Evolutionary conservation across 305 asterid genomes (phyloP).

Genomic region (Lippia alba): DNA sequence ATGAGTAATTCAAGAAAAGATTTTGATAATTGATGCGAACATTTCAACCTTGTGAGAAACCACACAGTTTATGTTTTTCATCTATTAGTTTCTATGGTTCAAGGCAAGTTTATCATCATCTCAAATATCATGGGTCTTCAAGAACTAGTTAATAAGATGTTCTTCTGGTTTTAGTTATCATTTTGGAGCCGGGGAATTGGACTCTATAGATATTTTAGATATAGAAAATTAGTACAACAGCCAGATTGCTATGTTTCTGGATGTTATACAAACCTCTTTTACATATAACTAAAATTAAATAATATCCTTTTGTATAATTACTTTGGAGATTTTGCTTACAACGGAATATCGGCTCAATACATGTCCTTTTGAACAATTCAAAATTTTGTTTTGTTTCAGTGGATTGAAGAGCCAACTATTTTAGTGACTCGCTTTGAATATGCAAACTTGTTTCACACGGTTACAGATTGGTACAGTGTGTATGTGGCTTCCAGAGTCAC

Average conservation of each 20-base stretch:
- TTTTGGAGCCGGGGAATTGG: not conserved
- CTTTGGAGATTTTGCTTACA: no score
- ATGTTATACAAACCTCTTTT: not conserved
- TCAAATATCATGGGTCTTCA: no score
- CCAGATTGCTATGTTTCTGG: not conserved
- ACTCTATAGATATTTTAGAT: not conserved
- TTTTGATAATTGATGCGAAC: no score
- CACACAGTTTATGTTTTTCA: no score
- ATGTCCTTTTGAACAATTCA: conserved; percentile 15
- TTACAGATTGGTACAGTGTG: conserved; percentile 97
- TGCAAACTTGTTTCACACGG: conserved; percentile 95
- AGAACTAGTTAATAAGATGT: no score
- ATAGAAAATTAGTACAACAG: not conserved
- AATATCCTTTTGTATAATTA: no score
- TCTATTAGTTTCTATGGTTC: no score
- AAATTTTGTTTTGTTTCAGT: conserved; percentile 56
- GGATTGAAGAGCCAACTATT: conserved; percentile 96
- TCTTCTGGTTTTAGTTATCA: not conserved
- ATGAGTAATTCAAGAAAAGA: not conserved
- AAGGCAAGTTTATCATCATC: no score
- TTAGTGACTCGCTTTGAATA: conserved; percentile 93
- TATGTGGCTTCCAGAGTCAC: conserved; percentile 88
- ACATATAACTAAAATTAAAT: not conserved
- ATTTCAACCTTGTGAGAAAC: conserved; percentile 12
- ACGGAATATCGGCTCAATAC: not conserved